These are phyloP conservation scores for Iberis pinnata DNA, from an alignment of 345 rosid species.

Conservation along the genomic window DNA sequence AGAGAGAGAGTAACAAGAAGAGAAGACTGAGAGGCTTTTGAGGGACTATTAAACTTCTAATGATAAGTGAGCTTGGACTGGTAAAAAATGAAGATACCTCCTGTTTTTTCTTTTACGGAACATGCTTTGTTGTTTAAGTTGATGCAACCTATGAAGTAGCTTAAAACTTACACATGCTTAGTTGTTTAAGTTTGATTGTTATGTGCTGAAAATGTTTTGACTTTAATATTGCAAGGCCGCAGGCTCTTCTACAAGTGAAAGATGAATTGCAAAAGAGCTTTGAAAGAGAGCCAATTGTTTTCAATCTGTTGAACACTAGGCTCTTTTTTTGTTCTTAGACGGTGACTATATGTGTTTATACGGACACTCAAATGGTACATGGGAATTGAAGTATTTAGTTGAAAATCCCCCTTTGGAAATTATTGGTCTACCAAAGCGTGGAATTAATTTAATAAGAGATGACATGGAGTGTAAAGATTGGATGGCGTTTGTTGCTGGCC, in stretches of 20 bases:
- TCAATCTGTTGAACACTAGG: too few relatives aligned
- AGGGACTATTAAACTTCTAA: slow-evolving; percentile 68
- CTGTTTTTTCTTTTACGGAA: slow-evolving; percentile 70
- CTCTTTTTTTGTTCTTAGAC: too few relatives aligned
- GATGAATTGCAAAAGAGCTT: slow-evolving; percentile 39
- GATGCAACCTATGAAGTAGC: slow-evolving; percentile 96
- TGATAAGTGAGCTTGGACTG: slow-evolving; percentile 72
- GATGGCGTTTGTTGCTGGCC: too few relatives aligned
- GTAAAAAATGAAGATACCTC: slow-evolving; percentile 95
- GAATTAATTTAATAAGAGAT: too few relatives aligned
- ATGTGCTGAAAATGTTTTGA: background rate
- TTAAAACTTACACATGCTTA: too few relatives aligned
- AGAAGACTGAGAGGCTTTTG: slow-evolving; percentile 64
- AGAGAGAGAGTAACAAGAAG: slow-evolving; percentile 36
- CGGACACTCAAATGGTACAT: too few relatives aligned
- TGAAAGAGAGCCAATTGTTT: slow-evolving; percentile 63
- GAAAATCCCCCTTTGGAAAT: too few relatives aligned
- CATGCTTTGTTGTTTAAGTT: slow-evolving; percentile 85
- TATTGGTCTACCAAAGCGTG: too few relatives aligned
- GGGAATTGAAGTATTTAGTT: too few relatives aligned
- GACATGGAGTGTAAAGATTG: too few relatives aligned
- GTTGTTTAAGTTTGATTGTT: too few relatives aligned
- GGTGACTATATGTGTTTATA: too few relatives aligned
- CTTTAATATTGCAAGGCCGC: slow-evolving; percentile 1
- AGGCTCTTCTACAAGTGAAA: slow-evolving; percentile 63